Base-by-base conservation (phyloP, 2,329 filamentous ascomycete species). In the Sporothrix luriei region DNA sequence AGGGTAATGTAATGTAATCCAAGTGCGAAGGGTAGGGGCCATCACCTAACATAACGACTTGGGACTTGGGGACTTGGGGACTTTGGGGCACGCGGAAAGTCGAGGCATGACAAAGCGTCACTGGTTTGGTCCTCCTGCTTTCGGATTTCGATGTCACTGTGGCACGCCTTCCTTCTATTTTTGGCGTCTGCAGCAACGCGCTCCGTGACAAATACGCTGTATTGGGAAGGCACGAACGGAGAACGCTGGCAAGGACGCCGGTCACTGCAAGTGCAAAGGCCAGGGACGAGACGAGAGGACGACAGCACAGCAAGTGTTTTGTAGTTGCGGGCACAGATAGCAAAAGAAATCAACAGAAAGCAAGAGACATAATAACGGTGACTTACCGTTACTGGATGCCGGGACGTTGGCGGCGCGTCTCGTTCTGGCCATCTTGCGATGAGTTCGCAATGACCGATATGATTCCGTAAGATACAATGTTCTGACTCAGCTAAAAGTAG, bases 401-500 rank as follows among this genome's bases (percentile, higher is more conserved):
- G 62, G 7, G 16, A 51, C 26, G 19, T 69, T 59, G 66, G 67
- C 70, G 43, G 57, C 33, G 33, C 65, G 71, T 48, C 57, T 69
- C 46, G 61, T 43, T 69, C 69, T 69, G 55, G 69, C 71, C 71
- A 72, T 72, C 19, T 40, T 24, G 66, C 51, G 40, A 13, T 43
- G 40, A 14, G 40, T 16, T 43, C 40, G 40, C 29, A 33, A 43
- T 14, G 33, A n/a, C n/a, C 21, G 10, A 62, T 38, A 46, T 6
- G 16, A 26, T 26, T 19, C 29, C 13, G 54, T 59, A 19, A 52
- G n/a, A n/a, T n/a, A n/a, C n/a, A 68, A 26, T 57, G 66, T 43
- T 70, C 66, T 72, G 70, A 72, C 66, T 72, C 68, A 72, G 70
- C 70, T 67, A 33, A 46, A 46, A 19, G 5, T 14, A n/a, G 21